Evolutionary conservation across 495 filamentous ascomycete species (phyloP), one percentile per base, ranked within the genome.

Genomic region (Oidiodendron maius): DNA sequence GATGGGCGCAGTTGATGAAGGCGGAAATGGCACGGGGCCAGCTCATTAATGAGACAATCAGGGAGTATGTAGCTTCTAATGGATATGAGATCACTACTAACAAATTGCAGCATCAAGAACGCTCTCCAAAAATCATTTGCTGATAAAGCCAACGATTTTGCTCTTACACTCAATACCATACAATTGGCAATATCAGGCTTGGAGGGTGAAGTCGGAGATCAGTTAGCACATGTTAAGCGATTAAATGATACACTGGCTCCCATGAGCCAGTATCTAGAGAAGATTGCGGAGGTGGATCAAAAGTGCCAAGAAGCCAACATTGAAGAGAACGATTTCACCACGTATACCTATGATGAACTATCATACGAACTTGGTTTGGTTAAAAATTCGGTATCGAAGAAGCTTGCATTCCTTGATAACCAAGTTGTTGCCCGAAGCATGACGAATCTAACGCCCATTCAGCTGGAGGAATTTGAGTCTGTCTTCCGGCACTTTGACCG

Each of bases 251-350:
- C 84, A 52, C 73, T 98, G 10, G 79, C 86, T 1, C 93, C 93
- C 0, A 77, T 98, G 2, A 89, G 96, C 57, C 77, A 86, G 28
- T 96, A 88, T 66, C 78, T 98, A 17, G 77, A 85, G 48, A 84
- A 83, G 49, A 91, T 97, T 55, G 84, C 78, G 3, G 81, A 77
- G 10, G 72, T 96, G 22, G 89, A 94, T 57, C 76, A 79, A 55
- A 89, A 95, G 66, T 97, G 94, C 62, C 80, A 81, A 35, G 91
- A 98, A 71, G 93, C 93, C 37, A 97, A 97, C 64, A 95, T 96
- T 38, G 93, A 98, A 65, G 93, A 98, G 62, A 98, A 98, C 64
- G 93, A 98, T 66, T 96, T 91, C 68, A 98, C 93, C 4, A 96
- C 91, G 2, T 96, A 96, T 68, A 94, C 89, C 10, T 88, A 96